These are phyloP conservation scores for Cicer judaicum DNA, from an alignment of 306 rosid species.

Conservation along the genomic window DNA sequence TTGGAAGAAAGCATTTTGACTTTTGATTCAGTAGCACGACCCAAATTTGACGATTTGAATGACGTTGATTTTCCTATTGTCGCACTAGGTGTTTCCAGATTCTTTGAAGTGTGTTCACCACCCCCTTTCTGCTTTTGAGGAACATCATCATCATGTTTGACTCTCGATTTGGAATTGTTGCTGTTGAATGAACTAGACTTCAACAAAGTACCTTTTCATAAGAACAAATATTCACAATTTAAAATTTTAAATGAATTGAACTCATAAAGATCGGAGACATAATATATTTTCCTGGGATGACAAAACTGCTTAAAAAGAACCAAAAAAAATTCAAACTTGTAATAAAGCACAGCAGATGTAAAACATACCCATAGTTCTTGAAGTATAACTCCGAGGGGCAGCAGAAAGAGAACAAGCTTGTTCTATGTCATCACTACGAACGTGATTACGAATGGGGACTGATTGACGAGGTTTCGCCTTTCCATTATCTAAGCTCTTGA, in stretches of 20 bases:
- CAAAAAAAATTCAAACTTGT: slow-evolving; percentile 2
- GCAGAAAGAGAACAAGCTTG: slow-evolving; percentile 53
- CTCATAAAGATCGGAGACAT: slow-evolving; percentile 27
- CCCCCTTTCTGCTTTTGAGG: slow-evolving; percentile 66
- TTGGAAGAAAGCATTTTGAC: slow-evolving; percentile 70
- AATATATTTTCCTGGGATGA: slow-evolving; percentile 24
- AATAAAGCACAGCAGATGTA: slow-evolving; percentile 9
- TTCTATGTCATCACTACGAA: slow-evolving; percentile 50
- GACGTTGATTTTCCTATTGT: slow-evolving; percentile 69
- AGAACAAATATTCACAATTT: slow-evolving; percentile 28
- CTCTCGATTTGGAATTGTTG: slow-evolving; percentile 65
- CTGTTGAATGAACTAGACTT: slow-evolving; percentile 79
- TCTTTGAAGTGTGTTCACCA: slow-evolving; percentile 62
- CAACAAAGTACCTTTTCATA: slow-evolving; percentile 61
- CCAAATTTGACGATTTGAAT: slow-evolving; percentile 60
- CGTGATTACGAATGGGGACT: slow-evolving; percentile 49
- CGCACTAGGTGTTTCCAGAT: slow-evolving; percentile 60
- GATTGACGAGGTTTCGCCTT: slow-evolving; percentile 57
- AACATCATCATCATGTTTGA: slow-evolving; percentile 72
- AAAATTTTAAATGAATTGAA: slow-evolving; percentile 19
- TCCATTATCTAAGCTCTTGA: slow-evolving; percentile 68
- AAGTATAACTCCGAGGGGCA: slow-evolving; percentile 53
- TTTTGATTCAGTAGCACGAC: slow-evolving; percentile 71
- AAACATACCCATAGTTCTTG: slow-evolving; percentile 55
- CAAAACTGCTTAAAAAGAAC: not conserved